Base-by-base conservation (phyloP, 192 early-diverging fungal genomes). In the Dimargaris verticillata region DNA sequence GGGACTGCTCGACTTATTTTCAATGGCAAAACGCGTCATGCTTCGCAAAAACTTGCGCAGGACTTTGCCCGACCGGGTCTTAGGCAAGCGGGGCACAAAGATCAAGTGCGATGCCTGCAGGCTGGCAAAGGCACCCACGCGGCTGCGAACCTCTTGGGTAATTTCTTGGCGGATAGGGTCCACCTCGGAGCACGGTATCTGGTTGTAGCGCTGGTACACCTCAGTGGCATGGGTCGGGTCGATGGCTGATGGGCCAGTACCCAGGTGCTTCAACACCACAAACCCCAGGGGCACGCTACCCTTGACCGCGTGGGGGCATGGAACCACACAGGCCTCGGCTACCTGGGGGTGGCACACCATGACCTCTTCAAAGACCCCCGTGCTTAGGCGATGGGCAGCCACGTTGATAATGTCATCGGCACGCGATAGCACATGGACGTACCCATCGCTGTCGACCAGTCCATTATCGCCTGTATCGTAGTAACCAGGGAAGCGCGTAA, bases 1-100 rank as follows among this genome's bases (percentile, higher is more conserved):
- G 13, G 54, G 42, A 13, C 28, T 33, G 10, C 65, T 66, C 22
- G 74, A 63, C 26, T 76, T 78, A 59, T 81, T 79, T 43, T 80
- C 84, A 28, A 74, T 68, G 41, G 81, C 79, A 33, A 42, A 58
- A 15, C 55, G 55, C 45, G 82, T 68, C 72, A 87, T 87, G 63
- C 74, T 76, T 14, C 90, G 74, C 41, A 93, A 78, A 53, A 81
- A 85, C 38, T 84, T 74, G 49, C 90, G 73, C 64, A 93, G 63
- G 26, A 93, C 82, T 71, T 93, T 93, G 18, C 91, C 91, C 22
- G 78, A 81, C 15, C 91, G 68, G 0, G 91, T 93, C 68, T 93
- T 93, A 29, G 91, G 91, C 65, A 93, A 62, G 11, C 81, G 68
- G 20, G 78, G 65, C 4, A 93, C 81, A 64, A 77, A 71, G 5